Evolutionary conservation across 805 yeast genomes (phyloP), one percentile per base, ranked within the genome.

Genomic region (Hanseniaspora valbyensis): DNA sequence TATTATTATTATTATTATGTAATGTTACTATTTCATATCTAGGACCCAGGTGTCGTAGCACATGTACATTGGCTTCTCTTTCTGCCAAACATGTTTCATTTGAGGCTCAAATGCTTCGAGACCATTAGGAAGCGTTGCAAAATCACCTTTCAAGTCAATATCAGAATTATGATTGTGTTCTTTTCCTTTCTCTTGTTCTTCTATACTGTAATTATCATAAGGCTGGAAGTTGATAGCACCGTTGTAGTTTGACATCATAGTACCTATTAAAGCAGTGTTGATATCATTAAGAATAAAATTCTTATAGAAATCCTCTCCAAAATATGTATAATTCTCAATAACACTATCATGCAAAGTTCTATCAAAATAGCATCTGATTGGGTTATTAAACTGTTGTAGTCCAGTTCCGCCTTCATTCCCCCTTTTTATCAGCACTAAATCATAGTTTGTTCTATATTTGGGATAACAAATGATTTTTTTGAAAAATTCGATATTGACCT

Each of bases 391-490:
- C 34, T 50, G 44, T 3, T 30, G 45, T 22, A 34, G 5, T n/a
- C 7, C n/a, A 9, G 34, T 30, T 30, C 9, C 14, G 21, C n/a
- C 24, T 3, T 8, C n/a, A 3, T 33, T 24, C 14, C 26, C 37
- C 40, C 39, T 26, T 38, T 42, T 50, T 10, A 46, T 40, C 38
- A 44, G 13, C 10, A 40, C 41, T 24, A 37, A 18, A 18, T 52
- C 46, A 26, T 36, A 37, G 22, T 42, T 51, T n/a, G 53, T 51
- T 41, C 50, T 45, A 21, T 45, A 45, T 26, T 51, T 45, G 7
- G 53, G 51, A 37, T 29, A 51, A n/a, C 53, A 45, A 8, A 51
- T 30, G 9, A 41, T 32, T 24, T 45, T 52, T 21, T 46, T 50
- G 26, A 50, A 50, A 44, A 44, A 50, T 26, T 44, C 53, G 22